Evolutionary conservation across 2,329 filamentous ascomycete genomes (phyloP).

Genomic region (Parascedosporium putredinis): DNA sequence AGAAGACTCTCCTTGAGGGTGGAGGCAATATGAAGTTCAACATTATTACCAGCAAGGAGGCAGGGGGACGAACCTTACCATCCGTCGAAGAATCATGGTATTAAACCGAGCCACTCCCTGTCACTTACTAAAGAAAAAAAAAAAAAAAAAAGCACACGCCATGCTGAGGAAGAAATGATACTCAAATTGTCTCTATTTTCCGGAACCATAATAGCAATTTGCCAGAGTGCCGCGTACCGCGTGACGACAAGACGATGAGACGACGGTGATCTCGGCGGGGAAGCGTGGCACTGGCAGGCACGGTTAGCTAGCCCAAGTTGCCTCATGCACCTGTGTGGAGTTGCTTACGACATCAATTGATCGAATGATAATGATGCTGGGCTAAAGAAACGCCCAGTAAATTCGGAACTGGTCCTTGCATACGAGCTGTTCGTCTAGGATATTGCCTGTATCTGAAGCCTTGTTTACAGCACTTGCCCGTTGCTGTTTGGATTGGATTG

Average conservation of each 20-base stretch:
- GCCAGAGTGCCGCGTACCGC: not conserved
- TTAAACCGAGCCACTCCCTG: no score
- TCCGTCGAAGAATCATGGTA: no score
- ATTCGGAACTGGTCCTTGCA: not conserved
- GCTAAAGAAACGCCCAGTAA: not conserved
- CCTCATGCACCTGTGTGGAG: not conserved
- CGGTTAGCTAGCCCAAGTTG: not conserved
- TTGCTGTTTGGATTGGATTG: not conserved
- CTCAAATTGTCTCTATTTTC: no score
- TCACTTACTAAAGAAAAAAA: no score
- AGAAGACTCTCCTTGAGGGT: no score
- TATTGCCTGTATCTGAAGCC: slow-evolving; percentile 2
- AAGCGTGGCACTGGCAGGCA: no score
- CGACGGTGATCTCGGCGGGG: not conserved
- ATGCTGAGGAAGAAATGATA: no score
- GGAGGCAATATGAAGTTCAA: no score
- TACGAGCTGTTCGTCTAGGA: not conserved
- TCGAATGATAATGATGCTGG: no score
- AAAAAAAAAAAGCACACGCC: no score
- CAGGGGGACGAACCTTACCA: no score
- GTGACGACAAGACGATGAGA: not conserved
- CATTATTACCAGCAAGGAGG: no score
- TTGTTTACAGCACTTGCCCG: not conserved
- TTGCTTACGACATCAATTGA: not conserved
- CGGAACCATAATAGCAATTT: not conserved